Evolutionary conservation across 2,329 filamentous ascomycete species (phyloP).

Genomic region (Botrytis cinerea): DNA sequence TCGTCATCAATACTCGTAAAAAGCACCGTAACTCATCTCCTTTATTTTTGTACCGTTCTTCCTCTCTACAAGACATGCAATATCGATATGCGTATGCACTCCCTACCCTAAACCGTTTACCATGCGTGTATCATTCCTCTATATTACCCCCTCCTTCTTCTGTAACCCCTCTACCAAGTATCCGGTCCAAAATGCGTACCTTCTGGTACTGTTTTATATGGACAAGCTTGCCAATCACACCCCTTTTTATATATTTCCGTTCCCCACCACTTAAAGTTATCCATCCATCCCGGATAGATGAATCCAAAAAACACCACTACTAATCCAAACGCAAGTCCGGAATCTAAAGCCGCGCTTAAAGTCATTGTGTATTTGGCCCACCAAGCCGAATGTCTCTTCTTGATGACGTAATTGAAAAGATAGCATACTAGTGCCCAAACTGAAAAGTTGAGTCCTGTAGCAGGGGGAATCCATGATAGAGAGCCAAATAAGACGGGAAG

Average conservation of each 20-base stretch:
- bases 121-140: not conserved
- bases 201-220: slow-evolving; percentile 64
- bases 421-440: slow-evolving; percentile 86
- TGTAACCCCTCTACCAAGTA: slow-evolving; percentile 47
- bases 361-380: slow-evolving; percentile 94
- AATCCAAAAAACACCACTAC: slow-evolving; percentile 85
- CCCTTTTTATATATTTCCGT: slow-evolving; percentile 83
- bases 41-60: not conserved
- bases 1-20: not conserved
- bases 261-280: slow-evolving; percentile 81
- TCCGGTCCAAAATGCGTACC: slow-evolving; percentile 68
- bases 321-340: slow-evolving; percentile 77
- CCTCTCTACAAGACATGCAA: not conserved
- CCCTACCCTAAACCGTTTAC: not conserved
- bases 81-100: not conserved
- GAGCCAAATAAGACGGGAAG: slow-evolving; percentile 81
- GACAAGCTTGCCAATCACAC: slow-evolving; percentile 81
- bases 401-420: slow-evolving; percentile 77
- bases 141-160: not conserved
- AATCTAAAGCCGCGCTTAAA: slow-evolving; percentile 78
- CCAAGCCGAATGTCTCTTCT: slow-evolving; percentile 70
- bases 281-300: slow-evolving; percentile 76
- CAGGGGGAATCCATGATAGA: slow-evolving; percentile 83
- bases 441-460: slow-evolving; percentile 83
- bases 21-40: not conserved